Base-by-base conservation (phyloP, 2,329 filamentous ascomycete species). In the Paraphaeosphaeria minitans region DNA sequence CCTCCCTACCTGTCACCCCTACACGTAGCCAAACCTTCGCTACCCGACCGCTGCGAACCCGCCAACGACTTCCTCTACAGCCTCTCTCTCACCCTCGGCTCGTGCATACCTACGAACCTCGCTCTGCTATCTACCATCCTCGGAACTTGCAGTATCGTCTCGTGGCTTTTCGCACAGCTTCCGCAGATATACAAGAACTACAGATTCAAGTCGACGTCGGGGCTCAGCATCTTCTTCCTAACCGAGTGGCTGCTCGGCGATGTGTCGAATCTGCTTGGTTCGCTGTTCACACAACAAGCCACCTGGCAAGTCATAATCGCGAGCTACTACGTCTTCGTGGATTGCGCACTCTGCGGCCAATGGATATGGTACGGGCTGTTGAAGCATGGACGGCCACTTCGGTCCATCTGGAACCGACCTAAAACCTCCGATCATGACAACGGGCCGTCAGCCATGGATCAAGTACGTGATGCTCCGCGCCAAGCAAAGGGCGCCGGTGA, bases 141-240 rank as follows among this genome's bases (percentile, higher is more conserved):
- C 54, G 87, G 87, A 21, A 82, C 80, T 0, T 77, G 87, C 60
- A 89, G 86, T 67, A 89, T 90, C 60, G 66, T 87, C 52, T 85
- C 87, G 45, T 90, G 87, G 87, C 81, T 90, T 2, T 90, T 89
- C 70, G 87, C 87, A 13, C 87, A 89, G 72, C 78, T 89, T 29
- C 87, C 87, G 1, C 87, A 90, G 68, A 88, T 90, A 62, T 87
- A 85, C 77, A 89, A 89, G 78, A 90, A 90, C 70, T 85, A 86
- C 70, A 80, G 80, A 53, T 73, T 88, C 21, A 82, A 87, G 67
- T 89, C 86, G 13, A 88, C 87, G 0, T 86, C 86, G 1, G 87
- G 87, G 0, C 72, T 90, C 39, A 88, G 85, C 4, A 83, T 87
- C 58, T 87, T 85, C 71, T 90, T 90, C 72, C 76, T 90, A 49